These are phyloP conservation scores for Calonectria pteridis DNA, from an alignment of 2,329 filamentous ascomycete species.

Conservation along the genomic window DNA sequence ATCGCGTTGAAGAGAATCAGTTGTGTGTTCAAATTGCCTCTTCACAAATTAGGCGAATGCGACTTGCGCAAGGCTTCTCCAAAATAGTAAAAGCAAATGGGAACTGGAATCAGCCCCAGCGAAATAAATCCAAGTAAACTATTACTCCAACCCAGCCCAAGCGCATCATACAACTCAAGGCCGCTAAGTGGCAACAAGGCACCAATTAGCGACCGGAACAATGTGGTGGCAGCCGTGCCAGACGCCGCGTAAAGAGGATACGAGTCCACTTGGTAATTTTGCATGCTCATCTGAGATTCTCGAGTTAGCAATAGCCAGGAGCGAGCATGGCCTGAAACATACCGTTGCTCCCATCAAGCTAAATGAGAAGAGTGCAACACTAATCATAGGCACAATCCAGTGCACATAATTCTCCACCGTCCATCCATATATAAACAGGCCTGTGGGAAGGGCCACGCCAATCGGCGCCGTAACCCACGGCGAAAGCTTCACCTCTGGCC, in stretches of 20 bases:
- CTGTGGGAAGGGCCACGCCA: conserved; percentile 56
- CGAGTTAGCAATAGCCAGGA: conserved; percentile 24
- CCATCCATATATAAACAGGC: conserved; percentile 66
- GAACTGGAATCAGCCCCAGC: conserved; percentile 54
- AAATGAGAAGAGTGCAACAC: conserved; percentile 61
- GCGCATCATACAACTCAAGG: conserved; percentile 57
- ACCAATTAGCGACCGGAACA: conserved; percentile 68
- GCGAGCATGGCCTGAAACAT: conserved; percentile 29
- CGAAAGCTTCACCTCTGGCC: conserved; percentile 55
- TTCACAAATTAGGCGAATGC: not conserved
- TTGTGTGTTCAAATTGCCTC: not conserved
- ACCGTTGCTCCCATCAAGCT: conserved; percentile 50
- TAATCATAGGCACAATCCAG: conserved; percentile 72
- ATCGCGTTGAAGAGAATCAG: not conserved
- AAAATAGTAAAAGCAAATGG: conserved; percentile 48
- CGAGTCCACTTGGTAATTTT: conserved; percentile 68
- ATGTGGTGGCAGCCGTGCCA: conserved; percentile 44
- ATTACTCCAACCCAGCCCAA: conserved; percentile 62
- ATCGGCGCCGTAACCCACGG: conserved; percentile 58
- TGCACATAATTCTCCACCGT: conserved; percentile 55
- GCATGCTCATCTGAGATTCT: conserved; percentile 58
- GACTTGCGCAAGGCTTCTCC: not conserved
- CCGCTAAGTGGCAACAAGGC: conserved; percentile 68
- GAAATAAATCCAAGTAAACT: conserved; percentile 62
- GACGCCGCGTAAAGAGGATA: conserved; percentile 44